These are phyloP conservation scores for Kazachstania viticola DNA, from an alignment of 805 yeast genomes.

Conservation along the genomic window DNA sequence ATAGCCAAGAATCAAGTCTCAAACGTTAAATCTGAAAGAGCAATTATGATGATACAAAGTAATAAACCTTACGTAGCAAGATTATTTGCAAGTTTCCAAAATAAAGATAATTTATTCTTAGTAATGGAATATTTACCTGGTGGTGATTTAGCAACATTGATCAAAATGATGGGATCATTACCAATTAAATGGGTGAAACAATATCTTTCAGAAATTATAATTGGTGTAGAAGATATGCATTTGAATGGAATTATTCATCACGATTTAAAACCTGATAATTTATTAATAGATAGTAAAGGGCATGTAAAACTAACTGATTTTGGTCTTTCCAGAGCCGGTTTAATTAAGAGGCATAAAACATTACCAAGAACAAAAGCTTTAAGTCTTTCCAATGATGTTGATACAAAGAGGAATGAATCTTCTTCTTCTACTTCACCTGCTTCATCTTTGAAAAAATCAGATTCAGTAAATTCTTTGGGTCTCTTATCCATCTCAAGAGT, in stretches of 20 bases:
- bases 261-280: conserved; percentile 90
- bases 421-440: neutral
- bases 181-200: conserved; percentile 80
- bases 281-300: conserved; percentile 75
- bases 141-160: conserved; percentile 84
- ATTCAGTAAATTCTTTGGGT: conserved; percentile 22
- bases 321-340: conserved; percentile 84
- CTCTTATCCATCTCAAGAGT: conserved; percentile 19
- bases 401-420: conserved; percentile 1
- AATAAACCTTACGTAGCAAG: conserved; percentile 90
- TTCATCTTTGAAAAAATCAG: conserved; percentile 16
- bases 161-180: conserved; percentile 70
- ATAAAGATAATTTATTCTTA: conserved; percentile 69
- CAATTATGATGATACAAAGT: conserved; percentile 95
- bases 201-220: conserved; percentile 81
- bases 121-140: conserved; percentile 97
- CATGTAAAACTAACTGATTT: conserved; percentile 91
- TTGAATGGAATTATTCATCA: conserved; percentile 83
- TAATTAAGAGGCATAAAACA: conserved; percentile 63
- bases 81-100: conserved; percentile 79
- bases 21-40: conserved; percentile 88
- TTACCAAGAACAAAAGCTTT: conserved; percentile 2
- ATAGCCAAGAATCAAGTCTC: conserved; percentile 92
- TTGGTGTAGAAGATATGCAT: conserved; percentile 86
- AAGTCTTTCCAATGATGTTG: conserved; percentile 1